A percentile compares a stretch with the other conserved stretches of the same genome.
These are phyloP conservation scores for Fusarium pseudograminearum DNA, from an alignment of 2,329 filamentous ascomycete species.

Conservation along the genomic window DNA sequence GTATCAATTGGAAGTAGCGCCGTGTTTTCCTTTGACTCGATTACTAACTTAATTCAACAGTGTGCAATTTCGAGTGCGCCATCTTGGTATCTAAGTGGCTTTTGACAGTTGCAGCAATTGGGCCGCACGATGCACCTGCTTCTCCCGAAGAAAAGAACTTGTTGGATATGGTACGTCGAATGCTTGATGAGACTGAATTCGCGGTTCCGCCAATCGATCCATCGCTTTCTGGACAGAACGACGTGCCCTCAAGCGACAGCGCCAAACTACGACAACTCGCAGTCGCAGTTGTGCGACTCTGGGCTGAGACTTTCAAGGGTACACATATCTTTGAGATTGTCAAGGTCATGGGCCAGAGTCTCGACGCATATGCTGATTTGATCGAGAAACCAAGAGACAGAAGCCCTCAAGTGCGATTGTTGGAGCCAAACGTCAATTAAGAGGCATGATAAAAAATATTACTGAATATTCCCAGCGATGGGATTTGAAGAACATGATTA, in stretches of 20 bases:
- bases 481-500: neutral
- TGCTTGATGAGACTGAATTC: constrained; percentile 73
- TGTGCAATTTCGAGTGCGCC: constrained; percentile 72
- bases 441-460: neutral
- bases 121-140: constrained; percentile 62
- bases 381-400: constrained; percentile 66
- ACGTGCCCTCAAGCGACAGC: constrained; percentile 61
- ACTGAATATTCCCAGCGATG: neutral
- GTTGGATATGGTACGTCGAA: constrained; percentile 67
- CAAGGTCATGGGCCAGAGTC: constrained; percentile 66
- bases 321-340: constrained; percentile 71
- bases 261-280: constrained; percentile 67
- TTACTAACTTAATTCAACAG: constrained; percentile 47
- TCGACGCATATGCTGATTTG: constrained; percentile 69
- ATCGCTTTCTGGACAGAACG: constrained; percentile 61
- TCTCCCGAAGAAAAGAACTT: constrained; percentile 66
- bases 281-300: constrained; percentile 68
- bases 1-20: constrained; percentile 44
- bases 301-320: constrained; percentile 72
- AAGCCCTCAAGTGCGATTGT: constrained; percentile 48
- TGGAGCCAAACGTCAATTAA: constrained; percentile 43
- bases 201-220: constrained; percentile 68
- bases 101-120: constrained; percentile 65
- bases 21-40: neutral
- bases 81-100: constrained; percentile 72